Conservation (phyloP, 2,329 filamentous ascomycete species). For the Microcera coccophila region DNA sequence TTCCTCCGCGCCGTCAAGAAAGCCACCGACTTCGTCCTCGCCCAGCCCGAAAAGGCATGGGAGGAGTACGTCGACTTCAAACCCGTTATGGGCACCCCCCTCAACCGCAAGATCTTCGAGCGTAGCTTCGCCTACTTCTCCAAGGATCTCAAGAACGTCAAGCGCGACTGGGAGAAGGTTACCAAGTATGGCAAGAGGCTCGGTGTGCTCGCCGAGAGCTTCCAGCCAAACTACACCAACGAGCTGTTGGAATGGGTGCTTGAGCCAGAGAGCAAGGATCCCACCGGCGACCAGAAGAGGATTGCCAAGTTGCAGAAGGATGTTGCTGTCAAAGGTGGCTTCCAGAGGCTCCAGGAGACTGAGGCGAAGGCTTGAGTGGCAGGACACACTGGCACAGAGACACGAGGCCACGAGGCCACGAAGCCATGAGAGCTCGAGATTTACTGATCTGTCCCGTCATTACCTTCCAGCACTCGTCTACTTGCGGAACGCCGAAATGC, state of each 20-base stretch:
- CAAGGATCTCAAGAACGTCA: conserved; percentile 69
- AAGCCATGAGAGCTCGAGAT: too few relatives aligned
- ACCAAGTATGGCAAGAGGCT: conserved; percentile 72
- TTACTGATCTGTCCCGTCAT: too few relatives aligned
- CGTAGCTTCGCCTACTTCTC: conserved; percentile 75
- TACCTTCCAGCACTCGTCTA: too few relatives aligned
- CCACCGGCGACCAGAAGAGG: conserved; percentile 68
- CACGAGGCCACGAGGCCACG: too few relatives aligned
- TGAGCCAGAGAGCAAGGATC: conserved; percentile 62
- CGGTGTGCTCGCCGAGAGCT: conserved; percentile 59
- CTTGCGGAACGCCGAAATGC: too few relatives aligned
- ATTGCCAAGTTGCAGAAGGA: conserved; percentile 67
- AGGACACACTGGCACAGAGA: too few relatives aligned
- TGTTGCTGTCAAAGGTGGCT: conserved; percentile 63
- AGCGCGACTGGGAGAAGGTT: conserved; percentile 73
- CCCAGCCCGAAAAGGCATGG: conserved; percentile 60
- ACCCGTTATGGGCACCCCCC: conserved; percentile 61
- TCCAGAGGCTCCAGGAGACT: conserved; percentile 43
- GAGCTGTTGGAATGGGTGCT: conserved; percentile 63
- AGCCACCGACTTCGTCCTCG: conserved; percentile 68
- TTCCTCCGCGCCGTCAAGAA: conserved; percentile 72
- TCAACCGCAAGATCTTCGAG: conserved; percentile 78
- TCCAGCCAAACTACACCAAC: conserved; percentile 73
- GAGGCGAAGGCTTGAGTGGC: conserved; percentile 15
- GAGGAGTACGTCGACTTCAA: conserved; percentile 69